These are phyloP conservation scores for Paxillus involutus DNA, from an alignment of 768 basidiomycete genomes.

Conservation along the genomic window DNA sequence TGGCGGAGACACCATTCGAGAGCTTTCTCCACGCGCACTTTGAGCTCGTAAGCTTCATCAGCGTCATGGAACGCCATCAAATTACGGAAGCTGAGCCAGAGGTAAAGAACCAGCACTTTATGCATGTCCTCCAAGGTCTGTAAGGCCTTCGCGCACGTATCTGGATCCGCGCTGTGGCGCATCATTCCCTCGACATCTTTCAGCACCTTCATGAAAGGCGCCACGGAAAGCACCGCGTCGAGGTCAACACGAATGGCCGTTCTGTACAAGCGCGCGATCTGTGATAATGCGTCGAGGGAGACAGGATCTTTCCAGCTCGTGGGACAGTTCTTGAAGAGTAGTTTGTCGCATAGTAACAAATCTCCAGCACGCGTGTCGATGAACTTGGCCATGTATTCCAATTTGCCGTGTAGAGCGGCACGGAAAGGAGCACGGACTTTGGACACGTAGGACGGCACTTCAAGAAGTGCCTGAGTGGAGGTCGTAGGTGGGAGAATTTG, in stretches of 20 bases:
- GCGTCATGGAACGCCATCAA: slow-evolving; percentile 66
- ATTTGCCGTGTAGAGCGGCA: slow-evolving; percentile 27
- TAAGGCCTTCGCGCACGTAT: slow-evolving; percentile 16
- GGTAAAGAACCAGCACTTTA: slow-evolving; percentile 71
- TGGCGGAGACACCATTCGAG: slow-evolving; percentile 63
- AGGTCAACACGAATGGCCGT: slow-evolving; percentile 21
- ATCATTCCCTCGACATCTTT: slow-evolving; percentile 25
- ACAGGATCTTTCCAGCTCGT: slow-evolving; percentile 43
- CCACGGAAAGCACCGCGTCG: slow-evolving; percentile 18
- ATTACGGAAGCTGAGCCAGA: slow-evolving; percentile 80
- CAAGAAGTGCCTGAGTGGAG: slow-evolving; percentile 41
- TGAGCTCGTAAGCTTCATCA: slow-evolving; percentile 48
- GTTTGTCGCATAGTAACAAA: slow-evolving; percentile 45
- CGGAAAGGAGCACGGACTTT: slow-evolving; percentile 44
- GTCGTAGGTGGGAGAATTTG: slow-evolving; percentile 44
- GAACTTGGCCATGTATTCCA: slow-evolving; percentile 36
- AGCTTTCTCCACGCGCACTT: slow-evolving; percentile 60
- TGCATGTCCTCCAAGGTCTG: slow-evolving; percentile 71
- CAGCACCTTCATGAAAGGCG: slow-evolving; percentile 21
- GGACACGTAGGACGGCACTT: slow-evolving; percentile 51
- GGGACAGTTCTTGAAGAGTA: slow-evolving; percentile 51
- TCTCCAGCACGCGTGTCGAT: slow-evolving; percentile 40
- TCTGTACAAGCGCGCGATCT: slow-evolving; percentile 36
- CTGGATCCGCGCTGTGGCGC: slow-evolving; percentile 2
- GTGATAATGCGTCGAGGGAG: slow-evolving; percentile 15